Evolutionary conservation across 192 early-diverging fungal genomes (phyloP), one percentile per base, ranked within the genome.

Genomic region (Entomortierella lignicola): DNA sequence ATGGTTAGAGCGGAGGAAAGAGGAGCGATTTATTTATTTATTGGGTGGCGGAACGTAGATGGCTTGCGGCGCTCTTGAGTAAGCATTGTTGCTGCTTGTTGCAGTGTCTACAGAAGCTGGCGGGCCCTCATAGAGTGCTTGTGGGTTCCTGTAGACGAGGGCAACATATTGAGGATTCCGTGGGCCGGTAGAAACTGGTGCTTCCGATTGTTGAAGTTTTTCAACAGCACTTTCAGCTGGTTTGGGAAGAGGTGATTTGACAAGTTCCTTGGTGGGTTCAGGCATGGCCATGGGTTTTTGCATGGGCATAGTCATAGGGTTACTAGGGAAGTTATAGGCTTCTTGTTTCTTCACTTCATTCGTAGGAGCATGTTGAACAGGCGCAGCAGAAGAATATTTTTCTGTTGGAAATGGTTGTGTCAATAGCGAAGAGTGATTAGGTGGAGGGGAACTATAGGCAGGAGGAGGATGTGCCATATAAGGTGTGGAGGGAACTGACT

Each of bases 401-500:
- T 60, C 58, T 43, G 25, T 34, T 18, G 18, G 41, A 43, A 39
- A 60, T 4, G 58, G 30, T 11, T 60, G 58, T 23, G 58, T 43
- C 18, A 37, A 25, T 43, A 43, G 8, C 6, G 12, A 17, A 3
- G 55, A 10, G 41, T 32, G 60, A 7, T 25, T 2, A 20, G 29
- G 17, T 18, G 41, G 27, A 11, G 60, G 60, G 4, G 26, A 23
- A 20, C 41, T 62, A 30, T 60, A 62, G 10, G 60, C 60, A 50
- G 60, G 60, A 30, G 34, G 60, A 30, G 60, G 41, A 7, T 32
- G 60, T 8, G 11, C 60, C 44, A 62, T 62, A 18, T 31, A 50
- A 1, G 60, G 60, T 12, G 60, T 62, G 1, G 60, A 50, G 8
- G 60, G 60, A 29, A 50, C 60, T 32, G 59, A 58, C 20, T n/a